These are phyloP conservation scores for Candida glucosophila DNA, from an alignment of 1,139 yeast genomes.

Conservation along the genomic window DNA sequence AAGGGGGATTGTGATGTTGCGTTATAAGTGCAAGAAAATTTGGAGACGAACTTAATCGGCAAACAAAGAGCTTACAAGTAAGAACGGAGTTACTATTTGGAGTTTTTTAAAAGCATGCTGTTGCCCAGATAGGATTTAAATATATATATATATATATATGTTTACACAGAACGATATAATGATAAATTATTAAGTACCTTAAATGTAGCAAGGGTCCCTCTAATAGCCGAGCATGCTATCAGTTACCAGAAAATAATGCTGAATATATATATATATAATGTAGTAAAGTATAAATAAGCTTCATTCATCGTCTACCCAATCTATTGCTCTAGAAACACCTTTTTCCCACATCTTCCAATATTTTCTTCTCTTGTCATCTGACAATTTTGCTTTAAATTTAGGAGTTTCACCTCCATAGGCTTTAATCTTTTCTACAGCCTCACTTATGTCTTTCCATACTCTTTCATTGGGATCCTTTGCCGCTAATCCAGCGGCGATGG, in stretches of 20 bases:
- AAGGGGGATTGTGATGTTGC: no score
- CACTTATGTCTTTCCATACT: conserved; percentile 70
- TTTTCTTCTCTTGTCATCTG: conserved; percentile 52
- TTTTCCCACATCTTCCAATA: conserved; percentile 75
- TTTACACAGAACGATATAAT: no score
- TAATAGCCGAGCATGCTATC: no score
- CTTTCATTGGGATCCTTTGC: conserved; percentile 48
- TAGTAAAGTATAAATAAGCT: background rate
- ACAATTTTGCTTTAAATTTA: conserved; percentile 48
- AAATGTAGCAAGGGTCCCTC: no score
- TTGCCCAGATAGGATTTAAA: no score
- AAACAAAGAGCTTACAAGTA: no score
- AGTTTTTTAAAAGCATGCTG: no score
- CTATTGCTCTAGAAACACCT: conserved; percentile 68
- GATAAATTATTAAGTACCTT: background rate
- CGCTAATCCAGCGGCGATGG: conserved; percentile 88
- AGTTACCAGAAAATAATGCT: no score
- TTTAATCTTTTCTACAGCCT: conserved; percentile 34
- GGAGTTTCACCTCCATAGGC: conserved; percentile 31
- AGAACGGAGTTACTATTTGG: no score
- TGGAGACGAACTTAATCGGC: no score
- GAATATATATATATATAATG: conserved; percentile 1
- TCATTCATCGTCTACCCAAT: conserved; percentile 54
- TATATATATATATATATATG: no score
- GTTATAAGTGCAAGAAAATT: no score